phyloP scores from a whole-genome alignment of 2,329 filamentous ascomycete species.

The Phialophora tarda region DNA sequence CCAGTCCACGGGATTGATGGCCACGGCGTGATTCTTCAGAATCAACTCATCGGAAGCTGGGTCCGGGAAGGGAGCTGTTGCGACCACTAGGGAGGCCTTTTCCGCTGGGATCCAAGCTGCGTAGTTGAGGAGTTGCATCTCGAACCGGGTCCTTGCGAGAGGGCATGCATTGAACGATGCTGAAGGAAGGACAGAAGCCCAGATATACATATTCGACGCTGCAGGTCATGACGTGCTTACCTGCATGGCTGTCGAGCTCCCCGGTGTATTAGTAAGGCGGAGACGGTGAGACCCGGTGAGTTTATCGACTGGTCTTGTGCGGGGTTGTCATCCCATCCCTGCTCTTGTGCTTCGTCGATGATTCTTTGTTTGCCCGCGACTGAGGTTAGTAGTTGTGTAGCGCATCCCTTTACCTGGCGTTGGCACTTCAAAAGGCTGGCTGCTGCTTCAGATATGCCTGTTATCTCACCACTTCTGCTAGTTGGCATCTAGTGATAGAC shows the following conservation, averaged over 20 bases:
- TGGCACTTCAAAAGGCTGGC: too few species aligned
- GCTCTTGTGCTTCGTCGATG: neutral
- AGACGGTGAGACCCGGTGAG: neutral
- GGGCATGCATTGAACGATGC: neutral
- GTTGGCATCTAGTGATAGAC: too few species aligned
- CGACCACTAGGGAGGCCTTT: slow-evolving; percentile 19
- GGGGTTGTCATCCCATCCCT: neutral
- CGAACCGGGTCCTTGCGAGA: neutral
- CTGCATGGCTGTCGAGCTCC: neutral
- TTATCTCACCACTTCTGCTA: too few species aligned
- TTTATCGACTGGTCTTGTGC: neutral
- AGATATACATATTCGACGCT: neutral
- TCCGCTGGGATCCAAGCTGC: slow-evolving; percentile 25
- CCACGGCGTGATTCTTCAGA: slow-evolving; percentile 25
- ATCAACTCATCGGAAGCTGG: slow-evolving; percentile 17
- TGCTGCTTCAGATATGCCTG: too few species aligned
- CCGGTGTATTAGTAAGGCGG: slow-evolving; percentile 5
- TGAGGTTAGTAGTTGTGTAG: too few species aligned
- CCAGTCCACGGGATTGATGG: slow-evolving; percentile 25
- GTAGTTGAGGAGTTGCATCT: slow-evolving; percentile 19
- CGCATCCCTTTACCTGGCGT: too few species aligned
- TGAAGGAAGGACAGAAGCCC: neutral
- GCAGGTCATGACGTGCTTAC: slow-evolving; percentile 10
- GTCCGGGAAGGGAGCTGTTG: slow-evolving; percentile 20
- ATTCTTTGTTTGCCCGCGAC: too few species aligned